Evolutionary conservation across 106 monocot species (phyloP), one percentile per base, ranked within the genome.

Genomic region (Triglochin maritima): DNA sequence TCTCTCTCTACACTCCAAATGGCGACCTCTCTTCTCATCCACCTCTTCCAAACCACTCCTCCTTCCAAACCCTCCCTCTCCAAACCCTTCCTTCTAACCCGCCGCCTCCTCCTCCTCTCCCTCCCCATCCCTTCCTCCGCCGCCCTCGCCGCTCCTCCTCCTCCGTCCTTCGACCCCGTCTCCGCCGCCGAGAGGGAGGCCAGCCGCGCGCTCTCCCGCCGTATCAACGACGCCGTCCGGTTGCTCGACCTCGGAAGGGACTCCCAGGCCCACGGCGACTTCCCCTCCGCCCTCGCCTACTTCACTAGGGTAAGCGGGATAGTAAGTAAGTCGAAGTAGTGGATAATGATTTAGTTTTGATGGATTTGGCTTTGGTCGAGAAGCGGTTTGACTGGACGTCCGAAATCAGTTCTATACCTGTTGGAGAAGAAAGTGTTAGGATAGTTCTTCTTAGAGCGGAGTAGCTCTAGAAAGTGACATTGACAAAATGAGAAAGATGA

Each of bases 191-290:
- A 89, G 69, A 76, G 10, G 63, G 55, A 55, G 17, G 86, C 83
- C 43, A 86, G 86, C 59, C 70, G 68, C 11, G 71, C 47, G 47
- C 16, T 86, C 17, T 81, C 81, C 60, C 59, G 62, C 42, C 86
- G 90, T n/a, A 74, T 90, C 48, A 60, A 52, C 1, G 83, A 84
- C 16, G 86, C 86, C 41, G 59, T 83, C 44, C 46, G 69, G 41
- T 63, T 89, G 44, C 89, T 89, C 16, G 86, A 89, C 52, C 60
- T 69, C 44, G 89, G 72, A 9, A 71, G 82, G 56, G 83, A 79
- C 16, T 66, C 85, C 49, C 89, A 89, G 83, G 83, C 86, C 57
- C 69, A 74, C 44, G 89, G 89, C 49, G 86, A 89, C 46, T 89
- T 81, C 55, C 17, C 71, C 48, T 79, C 68, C 51, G 89, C 86